Evolutionary conservation across 139 green algal genomes (phyloP).

Genomic region (Pleodorina starrii): DNA sequence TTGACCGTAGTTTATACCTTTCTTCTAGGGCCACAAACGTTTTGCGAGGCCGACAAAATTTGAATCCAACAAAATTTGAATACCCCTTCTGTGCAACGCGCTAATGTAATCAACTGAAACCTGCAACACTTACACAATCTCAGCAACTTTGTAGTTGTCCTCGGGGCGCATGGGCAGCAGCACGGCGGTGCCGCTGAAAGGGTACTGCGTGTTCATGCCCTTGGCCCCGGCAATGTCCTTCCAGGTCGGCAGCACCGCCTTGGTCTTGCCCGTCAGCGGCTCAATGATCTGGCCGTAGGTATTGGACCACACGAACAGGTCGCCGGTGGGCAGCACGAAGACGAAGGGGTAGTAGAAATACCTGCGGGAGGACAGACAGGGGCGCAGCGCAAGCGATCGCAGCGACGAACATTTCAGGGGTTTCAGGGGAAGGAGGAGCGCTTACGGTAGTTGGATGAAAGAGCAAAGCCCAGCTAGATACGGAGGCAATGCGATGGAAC

Average conservation of each 20-base stretch:
- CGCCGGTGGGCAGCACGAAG: conserved; percentile 52
- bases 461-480: no score
- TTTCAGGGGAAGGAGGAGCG: no score
- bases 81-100: no score
- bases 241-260: conserved; percentile 27
- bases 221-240: conserved; percentile 18
- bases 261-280: conserved; percentile 26
- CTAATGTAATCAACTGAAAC: no score
- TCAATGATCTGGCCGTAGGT: conserved; percentile 51
- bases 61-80: no score
- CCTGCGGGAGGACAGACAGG: no score
- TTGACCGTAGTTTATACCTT: no score
- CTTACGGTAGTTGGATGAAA: no score
- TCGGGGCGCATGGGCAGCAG: conserved; percentile 42
- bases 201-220: conserved; percentile 47
- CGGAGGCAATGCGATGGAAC: no score
- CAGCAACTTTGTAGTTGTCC: conserved; percentile 41
- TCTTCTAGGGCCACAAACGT: no score
- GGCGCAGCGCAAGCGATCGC: no score
- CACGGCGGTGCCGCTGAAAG: conserved; percentile 53
- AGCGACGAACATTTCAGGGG: neutral
- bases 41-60: no score
- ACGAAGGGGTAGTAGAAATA: conserved; percentile 65
- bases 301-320: conserved; percentile 54
- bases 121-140: conserved; percentile 47